These are phyloP conservation scores for Leptographium wingfieldii DNA, from an alignment of 2,329 filamentous ascomycete species.

Conservation along the genomic window DNA sequence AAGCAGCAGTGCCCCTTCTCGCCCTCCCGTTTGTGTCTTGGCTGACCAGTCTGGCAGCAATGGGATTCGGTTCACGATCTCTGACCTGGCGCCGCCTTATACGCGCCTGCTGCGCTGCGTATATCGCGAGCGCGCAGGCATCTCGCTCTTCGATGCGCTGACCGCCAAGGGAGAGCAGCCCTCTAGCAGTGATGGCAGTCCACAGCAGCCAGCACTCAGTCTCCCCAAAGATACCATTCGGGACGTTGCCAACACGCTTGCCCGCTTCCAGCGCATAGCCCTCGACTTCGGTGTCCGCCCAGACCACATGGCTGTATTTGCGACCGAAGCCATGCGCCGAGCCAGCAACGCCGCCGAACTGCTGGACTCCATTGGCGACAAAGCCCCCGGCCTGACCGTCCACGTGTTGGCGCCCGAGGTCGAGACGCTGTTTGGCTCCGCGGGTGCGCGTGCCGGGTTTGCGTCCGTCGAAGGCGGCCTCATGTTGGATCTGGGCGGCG, in stretches of 20 bases:
- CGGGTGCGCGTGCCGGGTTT: conserved; percentile 70
- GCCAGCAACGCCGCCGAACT: conserved; percentile 63
- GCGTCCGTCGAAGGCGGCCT: conserved; percentile 51
- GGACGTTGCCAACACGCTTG: conserved; percentile 52
- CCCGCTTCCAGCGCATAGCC: conserved; percentile 61
- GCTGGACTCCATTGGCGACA: conserved; percentile 46
- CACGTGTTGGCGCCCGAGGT: conserved; percentile 64
- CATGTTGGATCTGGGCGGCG: conserved; percentile 77
- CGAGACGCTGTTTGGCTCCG: conserved; percentile 70
- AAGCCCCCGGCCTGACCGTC: conserved; percentile 53
- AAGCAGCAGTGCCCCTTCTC: conserved; percentile 8
- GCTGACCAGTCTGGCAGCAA: conserved; percentile 42
- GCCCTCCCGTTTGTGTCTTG: not conserved
- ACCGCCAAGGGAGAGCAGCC: conserved; percentile 22
- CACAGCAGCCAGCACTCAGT: conserved; percentile 11
- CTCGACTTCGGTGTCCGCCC: conserved; percentile 51
- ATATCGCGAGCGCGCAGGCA: conserved; percentile 64
- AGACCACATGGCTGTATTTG: conserved; percentile 59
- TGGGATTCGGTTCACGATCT: conserved; percentile 86
- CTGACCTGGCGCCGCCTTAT: conserved; percentile 58
- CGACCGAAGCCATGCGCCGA: conserved; percentile 79
- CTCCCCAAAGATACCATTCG: conserved; percentile 46
- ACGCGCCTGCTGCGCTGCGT: conserved; percentile 64
- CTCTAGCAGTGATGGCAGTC: not conserved
- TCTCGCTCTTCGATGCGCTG: conserved; percentile 78